phyloP scores from a whole-genome alignment of 176 grass and related monocot species.

The Aechmea fasciata region DNA sequence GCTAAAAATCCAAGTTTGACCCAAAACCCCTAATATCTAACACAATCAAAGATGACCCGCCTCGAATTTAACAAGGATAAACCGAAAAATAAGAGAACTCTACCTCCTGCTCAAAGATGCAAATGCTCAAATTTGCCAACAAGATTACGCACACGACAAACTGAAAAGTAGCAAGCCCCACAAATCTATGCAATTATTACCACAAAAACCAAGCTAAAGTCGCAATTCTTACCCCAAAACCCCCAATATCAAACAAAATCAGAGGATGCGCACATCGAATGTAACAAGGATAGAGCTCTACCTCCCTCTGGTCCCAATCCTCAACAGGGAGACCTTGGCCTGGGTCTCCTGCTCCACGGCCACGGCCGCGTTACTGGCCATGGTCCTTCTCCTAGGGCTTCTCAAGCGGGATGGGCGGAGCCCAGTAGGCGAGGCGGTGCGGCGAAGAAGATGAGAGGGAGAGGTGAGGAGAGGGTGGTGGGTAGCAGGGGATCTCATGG shows the following conservation, averaged over 20 bases:
- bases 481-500: constrained; percentile 38
- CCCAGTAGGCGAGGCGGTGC: constrained; percentile 22
- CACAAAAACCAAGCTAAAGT: constrained; percentile 6
- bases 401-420: neutral
- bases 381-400: constrained; percentile 21
- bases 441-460: constrained; percentile 31
- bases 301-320: constrained; percentile 94
- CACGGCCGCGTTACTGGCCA: constrained; percentile 46
- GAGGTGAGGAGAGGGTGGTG: constrained; percentile 23
- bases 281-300: constrained; percentile 8
- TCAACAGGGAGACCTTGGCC: constrained; percentile 71
- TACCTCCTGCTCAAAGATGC: constrained; percentile 37
- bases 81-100: too few relatives aligned
- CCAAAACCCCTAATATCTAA: neutral
- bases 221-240: constrained; percentile 13
- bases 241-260: neutral
- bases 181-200: neutral
- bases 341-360: constrained; percentile 60
- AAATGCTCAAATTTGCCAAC: too few relatives aligned
- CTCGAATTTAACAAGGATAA: neutral
- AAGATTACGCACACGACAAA: neutral
- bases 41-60: neutral
- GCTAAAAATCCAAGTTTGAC: constrained; percentile 26
- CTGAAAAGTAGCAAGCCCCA: neutral
- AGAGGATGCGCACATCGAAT: neutral